A percentile compares a stretch with the other conserved stretches of the same genome.
phyloP scores from a whole-genome alignment of 2,329 filamentous ascomycete species.

The Elsinoe necatrix region DNA sequence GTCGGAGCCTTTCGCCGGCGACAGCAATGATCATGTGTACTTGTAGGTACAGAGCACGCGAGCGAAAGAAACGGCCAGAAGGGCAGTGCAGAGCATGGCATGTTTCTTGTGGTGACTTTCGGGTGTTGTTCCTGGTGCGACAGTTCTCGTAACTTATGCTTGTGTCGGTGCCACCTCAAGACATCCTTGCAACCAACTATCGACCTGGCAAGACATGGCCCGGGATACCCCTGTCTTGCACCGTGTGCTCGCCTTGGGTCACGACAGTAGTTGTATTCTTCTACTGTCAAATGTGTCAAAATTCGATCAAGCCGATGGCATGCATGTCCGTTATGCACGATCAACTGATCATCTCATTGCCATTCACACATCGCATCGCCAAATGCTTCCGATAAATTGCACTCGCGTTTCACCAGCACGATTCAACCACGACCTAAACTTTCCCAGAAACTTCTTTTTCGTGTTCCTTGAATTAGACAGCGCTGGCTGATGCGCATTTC shows the following conservation, averaged over 20 bases:
- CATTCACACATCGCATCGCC: neutral
- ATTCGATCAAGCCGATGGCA: neutral
- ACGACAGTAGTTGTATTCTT: neutral
- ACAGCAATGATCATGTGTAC: neutral
- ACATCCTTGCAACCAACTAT: neutral
- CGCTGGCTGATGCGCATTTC: neutral
- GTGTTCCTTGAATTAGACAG: slow-evolving; percentile 2
- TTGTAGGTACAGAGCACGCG: neutral
- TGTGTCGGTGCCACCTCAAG: neutral
- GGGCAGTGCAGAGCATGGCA: neutral
- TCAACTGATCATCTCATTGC: neutral
- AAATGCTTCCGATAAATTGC: slow-evolving; percentile 5
- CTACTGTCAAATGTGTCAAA: neutral
- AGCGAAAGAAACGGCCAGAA: neutral
- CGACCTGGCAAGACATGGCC: neutral
- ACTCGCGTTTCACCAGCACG: slow-evolving; percentile 9
- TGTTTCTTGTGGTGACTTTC: neutral
- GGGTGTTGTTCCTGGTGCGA: neutral
- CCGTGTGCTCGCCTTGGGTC: neutral
- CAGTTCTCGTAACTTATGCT: neutral
- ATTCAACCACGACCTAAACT: neutral
- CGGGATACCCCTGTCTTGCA: neutral
- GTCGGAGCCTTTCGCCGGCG: neutral
- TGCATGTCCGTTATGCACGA: neutral
- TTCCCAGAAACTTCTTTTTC: slow-evolving; percentile 2